Evolutionary conservation across 768 basidiomycete species (phyloP).

Genomic region (Tricholoma flavovirens): DNA sequence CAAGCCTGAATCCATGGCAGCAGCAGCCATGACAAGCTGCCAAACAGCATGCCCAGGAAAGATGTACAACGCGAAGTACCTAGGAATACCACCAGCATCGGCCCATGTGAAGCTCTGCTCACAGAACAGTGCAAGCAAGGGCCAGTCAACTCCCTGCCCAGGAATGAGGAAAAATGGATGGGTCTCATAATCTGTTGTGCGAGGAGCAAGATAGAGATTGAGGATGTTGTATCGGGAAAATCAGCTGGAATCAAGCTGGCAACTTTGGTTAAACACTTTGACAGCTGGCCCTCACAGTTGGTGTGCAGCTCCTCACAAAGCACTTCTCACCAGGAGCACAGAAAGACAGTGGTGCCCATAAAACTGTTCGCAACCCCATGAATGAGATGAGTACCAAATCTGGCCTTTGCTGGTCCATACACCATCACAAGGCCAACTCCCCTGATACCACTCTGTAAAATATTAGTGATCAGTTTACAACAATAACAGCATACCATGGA

Average conservation of each 20-base stretch:
- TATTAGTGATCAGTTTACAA: background rate
- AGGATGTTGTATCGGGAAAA: background rate
- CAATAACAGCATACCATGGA: background rate
- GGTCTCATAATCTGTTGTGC: background rate
- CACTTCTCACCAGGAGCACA: background rate
- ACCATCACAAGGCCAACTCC: background rate
- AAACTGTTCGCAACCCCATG: background rate
- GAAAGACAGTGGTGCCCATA: background rate
- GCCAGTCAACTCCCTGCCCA: background rate
- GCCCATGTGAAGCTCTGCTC: background rate
- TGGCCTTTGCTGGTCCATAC: background rate
- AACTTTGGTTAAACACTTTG: background rate
- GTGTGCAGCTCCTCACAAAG: background rate
- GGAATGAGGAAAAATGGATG: background rate
- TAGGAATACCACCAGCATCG: background rate
- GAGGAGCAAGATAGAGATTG: background rate
- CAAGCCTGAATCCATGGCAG: background rate
- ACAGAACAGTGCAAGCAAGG: background rate
- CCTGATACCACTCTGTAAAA: background rate
- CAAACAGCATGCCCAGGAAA: constrained; percentile 1
- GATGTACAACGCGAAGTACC: background rate
- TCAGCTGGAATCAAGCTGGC: background rate
- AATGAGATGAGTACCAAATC: background rate
- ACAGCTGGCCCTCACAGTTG: background rate
- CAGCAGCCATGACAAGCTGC: background rate